Base-by-base conservation (phyloP, 352 stramenopile genomes). In the Paralagenidium karlingii region DNA sequence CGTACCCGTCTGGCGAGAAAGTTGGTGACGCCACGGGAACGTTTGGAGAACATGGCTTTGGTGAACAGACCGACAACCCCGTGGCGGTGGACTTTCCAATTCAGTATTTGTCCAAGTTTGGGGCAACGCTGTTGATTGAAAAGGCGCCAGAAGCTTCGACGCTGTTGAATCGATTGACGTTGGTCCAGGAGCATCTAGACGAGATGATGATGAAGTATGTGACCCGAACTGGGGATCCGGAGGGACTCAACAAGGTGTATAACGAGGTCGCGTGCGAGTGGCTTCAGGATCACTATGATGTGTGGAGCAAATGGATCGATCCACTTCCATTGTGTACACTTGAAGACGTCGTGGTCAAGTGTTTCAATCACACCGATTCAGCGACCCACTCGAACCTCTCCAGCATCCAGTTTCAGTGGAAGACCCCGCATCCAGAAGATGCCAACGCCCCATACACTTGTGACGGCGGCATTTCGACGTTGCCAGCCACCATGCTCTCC, bases 11-110 rank as follows among this genome's bases (percentile, higher is more conserved):
- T 0, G 53, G 63, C 0, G 63, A 57, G 18, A 47, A 46, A 2
- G 51, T 80, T 0, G 55, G 51, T 6, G 11, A 55, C 0, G 52
- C 49, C 5, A 75, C 63, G 0, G 51, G 43, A 9, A 43, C 49
- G 4, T 80, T 63, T 26, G 68, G 66, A 2, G 68, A 82, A 31
- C 45, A 63, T 28, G 63, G 68, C 0, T 80, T 67, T 12, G 65
- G 62, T 1, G 22, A 54, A 3, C 45, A 48, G 25, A 78, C 66
- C 1, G 41, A 49, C 10, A 82, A 82, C 13, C 55, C 51, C 0
- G 38, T 82, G 2, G 45, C 58, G 8, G 58, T 75, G 0, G 63
- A 79, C 25, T 77, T 60, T 20, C 63, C 68, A 0, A 50, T 37
- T 18, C 41, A 55, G 9, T 29, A 34, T 18, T 49, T 77, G 7